Percentiles rank a stretch among this genome's conserved stretches.
These are phyloP conservation scores for Irpex lacteus DNA, from an alignment of 1,284 basidiomycete genomes.

Conservation along the genomic window DNA sequence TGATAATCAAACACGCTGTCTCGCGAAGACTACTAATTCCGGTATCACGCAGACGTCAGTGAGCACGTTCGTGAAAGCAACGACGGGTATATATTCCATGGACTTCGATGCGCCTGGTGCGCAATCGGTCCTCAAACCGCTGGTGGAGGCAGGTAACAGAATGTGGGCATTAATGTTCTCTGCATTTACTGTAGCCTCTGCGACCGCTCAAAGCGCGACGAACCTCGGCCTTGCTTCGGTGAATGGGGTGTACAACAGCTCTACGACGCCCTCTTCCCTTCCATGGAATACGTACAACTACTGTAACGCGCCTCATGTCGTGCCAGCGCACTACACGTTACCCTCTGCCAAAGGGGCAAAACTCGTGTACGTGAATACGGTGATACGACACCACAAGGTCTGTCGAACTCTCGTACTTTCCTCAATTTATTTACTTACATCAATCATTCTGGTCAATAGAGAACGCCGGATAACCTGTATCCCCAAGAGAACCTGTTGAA, in stretches of 20 bases:
- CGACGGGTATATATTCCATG: not conserved
- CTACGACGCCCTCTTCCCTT: conserved; percentile 35
- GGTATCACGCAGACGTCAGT: too few species aligned
- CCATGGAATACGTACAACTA: conserved; percentile 55
- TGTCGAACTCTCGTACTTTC: not conserved
- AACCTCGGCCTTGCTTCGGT: conserved; percentile 10
- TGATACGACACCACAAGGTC: conserved; percentile 49
- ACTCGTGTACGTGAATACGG: conserved; percentile 40
- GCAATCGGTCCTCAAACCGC: not conserved
- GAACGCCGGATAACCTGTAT: conserved; percentile 44
- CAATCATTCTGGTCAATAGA: conserved; percentile 18
- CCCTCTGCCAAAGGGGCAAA: conserved; percentile 29
- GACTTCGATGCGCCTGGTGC: not conserved
- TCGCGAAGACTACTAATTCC: not conserved
- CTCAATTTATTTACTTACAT: not conserved
- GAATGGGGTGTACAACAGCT: conserved; percentile 39
- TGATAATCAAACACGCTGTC: not conserved
- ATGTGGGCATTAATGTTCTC: conserved; percentile 1
- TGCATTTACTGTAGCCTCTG: not conserved
- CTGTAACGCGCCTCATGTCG: conserved; percentile 52
- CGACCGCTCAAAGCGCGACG: not conserved
- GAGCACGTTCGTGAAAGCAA: conserved; percentile 8
- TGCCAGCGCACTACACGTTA: conserved; percentile 33
- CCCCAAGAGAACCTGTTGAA: conserved; percentile 44
- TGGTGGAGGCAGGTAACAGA: not conserved